Evolutionary conservation across 805 yeast species (phyloP), one percentile per base, ranked within the genome.

Genomic region (Pichia cephalocereana): DNA sequence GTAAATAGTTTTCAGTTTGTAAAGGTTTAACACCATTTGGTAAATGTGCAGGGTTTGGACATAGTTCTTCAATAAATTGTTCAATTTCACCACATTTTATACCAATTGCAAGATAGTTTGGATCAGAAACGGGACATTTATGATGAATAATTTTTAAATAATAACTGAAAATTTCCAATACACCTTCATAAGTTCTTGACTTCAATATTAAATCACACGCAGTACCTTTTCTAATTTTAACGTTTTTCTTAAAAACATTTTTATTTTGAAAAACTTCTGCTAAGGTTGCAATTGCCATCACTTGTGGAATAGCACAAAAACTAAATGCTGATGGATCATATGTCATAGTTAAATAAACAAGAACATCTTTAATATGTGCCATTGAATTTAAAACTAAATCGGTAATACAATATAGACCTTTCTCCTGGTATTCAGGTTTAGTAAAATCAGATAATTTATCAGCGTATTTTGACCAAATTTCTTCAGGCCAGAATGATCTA

Each of bases 261-360:
- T 83, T 82, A 69, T 93, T 93, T 62, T 84, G 81, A 75, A 84
- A 90, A 34, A 93, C 84, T 46, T 82, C 71, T 23, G 91, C 88
- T 57, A 93, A 74, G 1, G 98, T 88, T 15, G 99, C 97, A 64
- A 93, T 85, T 37, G 98, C 96, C 99, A 93, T 93, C 18, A 91
- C 97, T 70, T 93, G 99, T 18, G 99, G 99, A 62, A 93, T 93
- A 11, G 97, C 87, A 70, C 97, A 90, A 71, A 93, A 93, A 57
- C 82, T 84, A 72, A 88, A 93, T 44, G 83, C 69, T 1, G 96
- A 79, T 51, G 83, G 86, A 62, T 93, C 99, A 50, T 76, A 76
- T 44, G 93, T 77, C 52, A 81, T 71, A 17, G 91, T 76, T 48
- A 93, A 72, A 64, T 86, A 93, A 45, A 76, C 75, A 57, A 93